Evolutionary conservation across 495 filamentous ascomycete genomes (phyloP), one percentile per base, ranked within the genome.

Genomic region (Cryomyces minteri): DNA sequence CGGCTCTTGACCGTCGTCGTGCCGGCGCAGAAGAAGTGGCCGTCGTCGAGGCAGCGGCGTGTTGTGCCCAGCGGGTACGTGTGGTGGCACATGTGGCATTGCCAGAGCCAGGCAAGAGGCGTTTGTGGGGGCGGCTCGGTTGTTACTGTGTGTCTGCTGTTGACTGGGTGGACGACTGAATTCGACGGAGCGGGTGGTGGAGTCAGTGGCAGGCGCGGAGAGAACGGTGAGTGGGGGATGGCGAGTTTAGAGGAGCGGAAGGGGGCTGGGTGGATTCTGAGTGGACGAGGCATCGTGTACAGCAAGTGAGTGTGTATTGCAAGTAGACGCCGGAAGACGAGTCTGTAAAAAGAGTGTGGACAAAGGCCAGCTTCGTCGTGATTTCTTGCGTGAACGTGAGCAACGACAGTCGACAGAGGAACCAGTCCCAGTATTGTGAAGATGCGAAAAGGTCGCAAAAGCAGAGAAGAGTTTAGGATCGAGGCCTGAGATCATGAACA

Each of bases 21-120:
- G 50, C 67, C 67, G 37, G 62, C 48, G 57, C 67, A 70, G 61
- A 69, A 68, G 50, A 49, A 53, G 51, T 70, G 67, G 3, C 67
- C 67, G 48, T 70, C 66, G 34, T 67, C 60, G 18, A 69, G 62
- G 43, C 67, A 69, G 36, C 67, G 62, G 1, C 67, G 63, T 1
- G 67, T 70, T 8, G 55, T 54, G 32, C 59, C 63, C 25, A 70
- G 52, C 4, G 51, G 50, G 52, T 68, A 69, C 32, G 53, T 57
- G 40, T 53, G 53, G 40, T 54, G 47, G 58, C 67, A 70, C 41
- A 63, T 48, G 47, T 70, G 67, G 52, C 67, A 69, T 47, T 56
- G 52, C 67, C 67, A 70, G 36, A 67, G 53, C 67, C 67, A 70
- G 31, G 48, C 53, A 8, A 66, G 54, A 0, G 61, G 58, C 2